Evolutionary conservation across 768 basidiomycete genomes (phyloP), one percentile per base, ranked within the genome.

Genomic region (Leucosporidium creatinivorum): DNA sequence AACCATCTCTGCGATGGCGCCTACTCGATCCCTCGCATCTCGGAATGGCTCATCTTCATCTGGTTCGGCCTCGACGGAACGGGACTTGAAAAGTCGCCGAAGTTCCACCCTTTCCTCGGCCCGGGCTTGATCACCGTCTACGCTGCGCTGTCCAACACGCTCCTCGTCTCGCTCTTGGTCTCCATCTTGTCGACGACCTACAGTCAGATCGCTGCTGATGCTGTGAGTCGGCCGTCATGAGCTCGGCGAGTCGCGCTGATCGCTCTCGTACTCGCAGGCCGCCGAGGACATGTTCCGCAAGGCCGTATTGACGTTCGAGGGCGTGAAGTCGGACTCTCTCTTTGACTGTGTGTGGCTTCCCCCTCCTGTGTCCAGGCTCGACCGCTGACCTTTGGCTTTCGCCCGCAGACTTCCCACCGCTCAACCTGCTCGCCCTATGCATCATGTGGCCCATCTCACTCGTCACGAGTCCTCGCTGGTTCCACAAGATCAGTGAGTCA

Each of bases 271-370:
- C 33, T 17, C 28, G n/a, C 51, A 69, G 69, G 67, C 58, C 31
- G 72, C 68, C 15, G 69, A 94, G 89, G 89, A 89, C 3, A 92
- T 96, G 92, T 97, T 94, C 77, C 83, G 94, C 58, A 87, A 87
- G 76, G 93, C 93, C 0, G 94, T 97, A 2, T 86, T 87, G 5
- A 94, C 92, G 0, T 86, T 98, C 60, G 94, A 97, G 82, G 94
- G 93, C 85, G 80, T 73, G 77, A 79, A 80, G 67, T 75, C 76
- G 30, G 58, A 68, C 56, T 44, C 48, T 25, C 36, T 70, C 15
- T 69, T 69, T 39, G 56, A 78, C 71, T 77, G 60, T 71, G 68
- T 17, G 68, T 19, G 52, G 7, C 31, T n/a, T n/a, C n/a, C n/a
- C n/a, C n/a, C n/a, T n/a, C n/a, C n/a, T n/a, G n/a, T n/a, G n/a